Base-by-base conservation (phyloP, 139 green algal species). In the Coelastrella sp. region DNA sequence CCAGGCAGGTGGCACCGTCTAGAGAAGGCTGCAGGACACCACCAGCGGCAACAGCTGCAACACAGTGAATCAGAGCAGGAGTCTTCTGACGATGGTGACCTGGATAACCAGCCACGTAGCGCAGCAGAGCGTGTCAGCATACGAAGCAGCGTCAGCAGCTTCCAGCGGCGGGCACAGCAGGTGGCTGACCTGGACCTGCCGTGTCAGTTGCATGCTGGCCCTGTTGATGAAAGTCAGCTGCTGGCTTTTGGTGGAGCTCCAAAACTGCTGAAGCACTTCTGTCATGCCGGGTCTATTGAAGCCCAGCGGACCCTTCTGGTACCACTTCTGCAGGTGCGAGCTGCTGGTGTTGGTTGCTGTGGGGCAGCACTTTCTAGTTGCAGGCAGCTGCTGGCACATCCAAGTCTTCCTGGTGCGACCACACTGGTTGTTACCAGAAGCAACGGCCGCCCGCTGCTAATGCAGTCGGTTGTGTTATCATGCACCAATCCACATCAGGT, bases 241-340 rank as follows among this genome's bases (percentile, higher is more conserved):
- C 11, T 23, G 47, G 85, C 85, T 23, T 82, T 83, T 83, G 85
- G 85, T 7, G 85, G 73, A 4, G 19, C 73, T 10, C 3, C 6
- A 6, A 73, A 89, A 66, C 85, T 96, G 79, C 81, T 92, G 81
- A 64, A 77, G 32, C 73, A 92, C 68, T 92, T 93, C 80, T 92
- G 87, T 61, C 54, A 22, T 87, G 88, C 88, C 22, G 56, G 73
- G 10, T 91, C 76, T 3, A 8, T 77, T 56, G 91, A 92, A 66
- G 80, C 90, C n/a, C 68, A 88, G 60, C 64, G 86, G 19, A 91
- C 79, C 19, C 22, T 96, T 91, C 89, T 96, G 83, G 89, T 92
- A 58, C 77, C 82, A 6, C 71, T 96, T 76, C 89, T 96, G 54
- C 86, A 95, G 66, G 88, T 92, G 64, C 2, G 73, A 77, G 22